Conservation (phyloP, 1,139 yeast species). For the Casaregolazyma suthepensis region DNA sequence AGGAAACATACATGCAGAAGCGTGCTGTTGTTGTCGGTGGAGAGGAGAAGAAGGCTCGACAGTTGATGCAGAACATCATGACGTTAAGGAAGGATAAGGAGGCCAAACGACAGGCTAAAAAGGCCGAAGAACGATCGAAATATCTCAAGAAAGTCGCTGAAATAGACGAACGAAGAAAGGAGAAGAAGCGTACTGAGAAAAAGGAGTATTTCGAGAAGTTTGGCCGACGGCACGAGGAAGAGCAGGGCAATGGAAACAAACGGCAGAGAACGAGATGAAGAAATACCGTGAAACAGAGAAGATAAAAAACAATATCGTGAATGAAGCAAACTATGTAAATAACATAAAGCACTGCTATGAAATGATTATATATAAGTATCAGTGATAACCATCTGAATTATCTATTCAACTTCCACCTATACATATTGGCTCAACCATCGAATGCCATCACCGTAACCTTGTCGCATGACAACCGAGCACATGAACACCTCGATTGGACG, state of each 20-base stretch:
- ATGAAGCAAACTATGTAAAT: not conserved
- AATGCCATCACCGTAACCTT: constrained; percentile 94
- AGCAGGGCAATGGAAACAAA: constrained; percentile 13
- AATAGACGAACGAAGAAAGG: constrained; percentile 61
- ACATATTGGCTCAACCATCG: constrained; percentile 95
- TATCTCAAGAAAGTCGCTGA: constrained; percentile 70
- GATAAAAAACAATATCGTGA: not conserved
- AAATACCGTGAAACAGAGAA: not conserved
- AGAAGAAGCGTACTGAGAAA: constrained; percentile 77
- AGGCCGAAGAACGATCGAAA: constrained; percentile 69
- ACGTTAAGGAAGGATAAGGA: constrained; percentile 85
- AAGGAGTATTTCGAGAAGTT: constrained; percentile 75
- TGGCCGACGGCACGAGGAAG: constrained; percentile 52
- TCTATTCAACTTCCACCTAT: constrained; percentile 30
- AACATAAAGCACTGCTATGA: not conserved
- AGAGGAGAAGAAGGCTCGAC: constrained; percentile 90
- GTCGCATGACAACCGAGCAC: constrained; percentile 97
- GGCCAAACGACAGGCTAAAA: constrained; percentile 66
- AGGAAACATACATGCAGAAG: constrained; percentile 76
- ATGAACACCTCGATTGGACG: constrained; percentile 95
- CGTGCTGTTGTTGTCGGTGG: constrained; percentile 92
- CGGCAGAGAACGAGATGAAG: not conserved
- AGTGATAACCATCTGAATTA: not conserved
- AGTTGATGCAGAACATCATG: constrained; percentile 78
- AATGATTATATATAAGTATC: not conserved